Evolutionary conservation across 106 monocot genomes (phyloP), one percentile per base, ranked within the genome.

Genomic region (Allium cepa): DNA sequence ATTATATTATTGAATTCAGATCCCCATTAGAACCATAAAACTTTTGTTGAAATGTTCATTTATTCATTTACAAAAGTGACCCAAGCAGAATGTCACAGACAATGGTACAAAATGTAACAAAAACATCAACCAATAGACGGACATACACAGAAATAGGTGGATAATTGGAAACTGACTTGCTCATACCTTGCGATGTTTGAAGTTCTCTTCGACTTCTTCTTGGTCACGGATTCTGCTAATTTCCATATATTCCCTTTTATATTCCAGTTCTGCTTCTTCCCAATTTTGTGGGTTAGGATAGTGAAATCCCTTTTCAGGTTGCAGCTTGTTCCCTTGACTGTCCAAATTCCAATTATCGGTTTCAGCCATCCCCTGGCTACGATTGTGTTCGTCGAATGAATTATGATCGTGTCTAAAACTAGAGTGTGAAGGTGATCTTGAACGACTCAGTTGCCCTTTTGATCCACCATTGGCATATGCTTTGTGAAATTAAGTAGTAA

Each of bases 161-260:
- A 36, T 5, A 36, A 36, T 36, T 36, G 36, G 36, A 36, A 36
- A 36, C 36, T 36, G 36, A 36, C 36, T 36, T 36, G 8, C 64
- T 62, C 49, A 62, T 85, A 99, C 99, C 99, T 99, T 89, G n/a
- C 85, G 84, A 73, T 99, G 89, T 72, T 70, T 87, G 65, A 73
- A 77, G 53, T 77, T 90, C 62, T 99, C 93, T 67, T 90, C 93
- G 73, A 87, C 90, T 72, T 93, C 99, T 73, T 99, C 89, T 68
- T 90, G 78, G 69, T 90, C 90, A 67, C 79, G 85, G 11, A 71
- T 71, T 73, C 73, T 80, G 53, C 52, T 79, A 53, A 82, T 36
- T 70, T 93, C 93, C 70, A 74, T 69, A 6, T 74, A 58, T 69
- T 99, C 85, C 52, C 69, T 78, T 50, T 85, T 99, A 77, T 90